Evolutionary conservation across 352 stramenopile species (phyloP).

Genomic region (Peronospora belbahrii): DNA sequence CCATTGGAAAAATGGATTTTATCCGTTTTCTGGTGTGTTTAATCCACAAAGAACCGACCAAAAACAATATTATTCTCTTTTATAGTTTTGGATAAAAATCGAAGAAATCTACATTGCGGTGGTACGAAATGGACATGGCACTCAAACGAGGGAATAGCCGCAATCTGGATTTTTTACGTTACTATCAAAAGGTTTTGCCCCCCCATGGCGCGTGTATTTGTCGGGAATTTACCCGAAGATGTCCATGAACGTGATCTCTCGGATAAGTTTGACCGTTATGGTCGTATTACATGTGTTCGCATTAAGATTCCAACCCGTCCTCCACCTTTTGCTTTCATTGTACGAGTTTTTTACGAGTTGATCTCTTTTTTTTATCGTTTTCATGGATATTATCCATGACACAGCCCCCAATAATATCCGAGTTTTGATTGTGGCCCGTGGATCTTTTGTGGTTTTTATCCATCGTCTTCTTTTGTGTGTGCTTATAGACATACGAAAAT

Average conservation of each 20-base stretch:
- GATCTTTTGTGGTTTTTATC: no score
- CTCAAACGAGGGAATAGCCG: not conserved
- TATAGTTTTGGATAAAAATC: not conserved
- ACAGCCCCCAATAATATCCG: no score
- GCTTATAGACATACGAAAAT: conserved; percentile 61
- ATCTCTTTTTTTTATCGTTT: conserved; percentile 1
- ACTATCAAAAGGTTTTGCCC: not conserved
- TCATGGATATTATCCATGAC: no score
- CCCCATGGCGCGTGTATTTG: conserved; percentile 39
- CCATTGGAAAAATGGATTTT: no score
- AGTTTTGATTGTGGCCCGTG: no score
- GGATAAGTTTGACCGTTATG: conserved; percentile 46
- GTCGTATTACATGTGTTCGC: conserved; percentile 31
- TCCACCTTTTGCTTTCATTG: conserved; percentile 51
- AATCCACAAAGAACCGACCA: no score
- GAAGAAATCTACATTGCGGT: not conserved
- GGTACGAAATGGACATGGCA: not conserved
- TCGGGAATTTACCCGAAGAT: conserved; percentile 53
- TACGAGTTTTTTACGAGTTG: conserved; percentile 14
- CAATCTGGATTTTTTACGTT: no score
- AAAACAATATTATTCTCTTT: no score
- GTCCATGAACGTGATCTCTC: conserved; percentile 53
- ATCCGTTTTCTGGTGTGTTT: no score
- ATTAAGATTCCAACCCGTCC: conserved; percentile 51
- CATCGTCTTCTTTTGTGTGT: no score